A percentile compares a stretch with the other conserved stretches of the same genome.
These are phyloP conservation scores for Jatropha podagrica DNA, from an alignment of 441 rosid genomes.

Conservation along the genomic window DNA sequence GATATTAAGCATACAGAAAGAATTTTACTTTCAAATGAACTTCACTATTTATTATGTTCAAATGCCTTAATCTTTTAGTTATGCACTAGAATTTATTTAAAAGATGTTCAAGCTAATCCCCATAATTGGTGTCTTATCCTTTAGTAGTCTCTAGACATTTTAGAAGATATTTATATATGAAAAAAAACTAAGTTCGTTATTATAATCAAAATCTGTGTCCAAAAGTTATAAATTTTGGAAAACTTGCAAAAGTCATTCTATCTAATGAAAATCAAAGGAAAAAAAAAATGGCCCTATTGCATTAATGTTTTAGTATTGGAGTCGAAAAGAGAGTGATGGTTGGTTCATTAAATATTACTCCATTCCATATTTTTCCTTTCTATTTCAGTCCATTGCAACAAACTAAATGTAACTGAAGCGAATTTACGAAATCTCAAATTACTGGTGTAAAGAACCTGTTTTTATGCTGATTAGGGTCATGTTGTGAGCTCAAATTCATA, in stretches of 20 bases:
- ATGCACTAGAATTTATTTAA: no score
- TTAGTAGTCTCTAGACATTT: not conserved
- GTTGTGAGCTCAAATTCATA: not conserved
- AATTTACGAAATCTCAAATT: no score
- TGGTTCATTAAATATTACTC: not conserved
- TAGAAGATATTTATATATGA: not conserved
- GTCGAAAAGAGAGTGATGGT: not conserved
- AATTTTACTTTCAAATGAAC: not conserved
- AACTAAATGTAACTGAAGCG: not conserved
- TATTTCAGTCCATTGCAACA: not conserved
- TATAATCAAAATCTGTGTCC: not conserved
- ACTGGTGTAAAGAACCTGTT: no score
- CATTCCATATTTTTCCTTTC: not conserved
- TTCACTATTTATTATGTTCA: no score
- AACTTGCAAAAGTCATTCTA: no score
- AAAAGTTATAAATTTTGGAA: not conserved
- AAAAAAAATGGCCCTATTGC: no score
- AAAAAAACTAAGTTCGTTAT: no score
- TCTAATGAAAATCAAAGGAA: not conserved
- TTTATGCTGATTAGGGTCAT: not conserved
- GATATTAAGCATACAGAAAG: not conserved
- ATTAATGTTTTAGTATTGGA: not conserved
- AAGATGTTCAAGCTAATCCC: no score
- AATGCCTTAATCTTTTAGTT: not conserved
- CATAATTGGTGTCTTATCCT: not conserved